Evolutionary conservation across 2,329 filamentous ascomycete genomes (phyloP), one percentile per base, ranked within the genome.

Genomic region (Paecilomyces sp.): DNA sequence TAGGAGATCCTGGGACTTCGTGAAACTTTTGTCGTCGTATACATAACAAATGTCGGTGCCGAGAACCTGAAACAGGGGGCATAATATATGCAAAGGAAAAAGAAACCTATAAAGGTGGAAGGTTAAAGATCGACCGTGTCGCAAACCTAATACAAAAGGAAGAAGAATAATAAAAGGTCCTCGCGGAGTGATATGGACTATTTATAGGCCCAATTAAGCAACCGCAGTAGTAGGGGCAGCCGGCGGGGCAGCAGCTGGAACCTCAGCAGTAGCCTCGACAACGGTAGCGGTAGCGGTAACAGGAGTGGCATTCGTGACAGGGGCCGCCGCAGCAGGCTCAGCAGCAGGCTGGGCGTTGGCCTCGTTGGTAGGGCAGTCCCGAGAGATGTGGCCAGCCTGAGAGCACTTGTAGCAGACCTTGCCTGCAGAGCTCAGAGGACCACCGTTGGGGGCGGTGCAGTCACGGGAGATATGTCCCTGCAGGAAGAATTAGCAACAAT

Each of bases 371-470:
- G 92, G 89, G 82, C 94, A 97, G 69, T 97, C 93, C 64, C 93
- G 89, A 61, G 91, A 96, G 77, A 97, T 97, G 79, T 97, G 93
- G 57, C 94, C 94, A 60, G 92, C 87, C 81, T 97, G 90, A 66
- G 93, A 91, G 75, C 94, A 99, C 77, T 92, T 89, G 82, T 99
- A 99, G 86, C 94, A 99, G 65, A 92, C 96, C 87, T 97, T 99
- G 73, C 93, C 93, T 64, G 91, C 91, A 65, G 91, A 95, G 85
- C 94, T 97, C 67, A 97, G 83, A 54, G 93, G 92, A 25, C 94
- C 94, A 60, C 94, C 94, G 76, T 97, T 97, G 65, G 94, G 93
- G 63, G 93, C 91, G 54, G 92, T 96, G 83, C 94, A 99, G 79
- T 99, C 94, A 70, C 88, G 85, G 60, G 90, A 95, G 77, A 96